A percentile compares a stretch with the other conserved stretches of the same genome.
These are phyloP conservation scores for Dothideomycetes sp. DNA, from an alignment of 2,329 filamentous ascomycete species.

Conservation along the genomic window DNA sequence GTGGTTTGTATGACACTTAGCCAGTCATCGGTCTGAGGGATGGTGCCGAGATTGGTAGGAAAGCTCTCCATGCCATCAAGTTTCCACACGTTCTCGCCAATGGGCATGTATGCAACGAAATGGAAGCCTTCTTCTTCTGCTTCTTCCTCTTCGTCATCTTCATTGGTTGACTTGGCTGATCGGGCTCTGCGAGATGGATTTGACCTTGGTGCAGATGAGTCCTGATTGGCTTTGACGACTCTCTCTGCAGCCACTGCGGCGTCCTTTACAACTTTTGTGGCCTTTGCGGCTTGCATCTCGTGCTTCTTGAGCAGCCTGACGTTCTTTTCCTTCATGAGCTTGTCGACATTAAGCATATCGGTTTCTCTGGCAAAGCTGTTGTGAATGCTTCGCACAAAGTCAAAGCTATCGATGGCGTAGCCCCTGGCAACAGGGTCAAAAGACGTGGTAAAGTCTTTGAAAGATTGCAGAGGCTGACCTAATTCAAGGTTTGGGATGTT, in stretches of 20 bases:
- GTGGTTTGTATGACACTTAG: conserved; percentile 53
- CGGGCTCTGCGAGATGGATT: conserved; percentile 15
- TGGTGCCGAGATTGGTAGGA: conserved; percentile 55
- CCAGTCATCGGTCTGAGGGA: conserved; percentile 51
- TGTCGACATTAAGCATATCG: conserved; percentile 65
- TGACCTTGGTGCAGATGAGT: conserved; percentile 5
- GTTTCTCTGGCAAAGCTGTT: conserved; percentile 80
- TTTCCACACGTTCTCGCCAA: conserved; percentile 69
- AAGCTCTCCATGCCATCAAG: conserved; percentile 73
- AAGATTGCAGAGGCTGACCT: conserved; percentile 58
- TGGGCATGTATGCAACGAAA: conserved; percentile 81
- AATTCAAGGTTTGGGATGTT: conserved; percentile 61
- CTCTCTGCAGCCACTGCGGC: conserved; percentile 20
- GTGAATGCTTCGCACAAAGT: conserved; percentile 70
- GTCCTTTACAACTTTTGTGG: conserved; percentile 22
- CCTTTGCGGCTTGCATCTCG: conserved; percentile 24
- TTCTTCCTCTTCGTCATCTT: conserved; percentile 22
- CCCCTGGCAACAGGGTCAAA: conserved; percentile 68
- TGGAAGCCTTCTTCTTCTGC: conserved; percentile 63
- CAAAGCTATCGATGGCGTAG: conserved; percentile 62
- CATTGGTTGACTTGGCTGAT: conserved; percentile 25
- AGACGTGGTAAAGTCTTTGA: conserved; percentile 61
- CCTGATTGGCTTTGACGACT: conserved; percentile 8
- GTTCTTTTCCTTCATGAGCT: conserved; percentile 50
- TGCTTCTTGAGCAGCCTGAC: conserved; percentile 27